Percentiles rank a stretch among this genome's conserved stretches.
Evolutionary conservation across 2,329 filamentous ascomycete species (phyloP).

Genomic region (Elsinoe arachidis): DNA sequence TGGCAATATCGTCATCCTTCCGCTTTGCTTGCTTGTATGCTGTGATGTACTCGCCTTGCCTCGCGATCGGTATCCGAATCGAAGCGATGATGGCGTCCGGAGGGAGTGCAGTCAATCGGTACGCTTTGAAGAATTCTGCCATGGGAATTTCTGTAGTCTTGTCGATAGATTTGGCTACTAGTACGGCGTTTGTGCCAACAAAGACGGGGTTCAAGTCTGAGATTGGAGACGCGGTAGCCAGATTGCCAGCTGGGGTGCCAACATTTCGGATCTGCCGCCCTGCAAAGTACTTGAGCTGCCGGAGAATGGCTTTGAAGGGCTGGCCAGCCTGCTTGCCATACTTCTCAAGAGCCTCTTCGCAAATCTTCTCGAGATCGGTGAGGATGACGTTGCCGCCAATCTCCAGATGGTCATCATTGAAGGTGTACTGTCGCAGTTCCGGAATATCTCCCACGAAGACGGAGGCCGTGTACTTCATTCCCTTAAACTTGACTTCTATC

Average conservation of each 20-base stretch:
- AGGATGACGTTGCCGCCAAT: conserved; percentile 88
- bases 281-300: conserved; percentile 90
- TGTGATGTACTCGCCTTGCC: conserved; percentile 69
- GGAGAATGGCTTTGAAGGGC: conserved; percentile 82
- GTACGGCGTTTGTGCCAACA: conserved; percentile 71
- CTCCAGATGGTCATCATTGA: conserved; percentile 75
- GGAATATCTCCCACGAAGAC: conserved; percentile 90
- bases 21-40: conserved; percentile 95
- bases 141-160: conserved; percentile 81
- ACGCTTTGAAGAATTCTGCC: conserved; percentile 85
- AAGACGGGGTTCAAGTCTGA: conserved; percentile 94
- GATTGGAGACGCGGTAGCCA: conserved; percentile 91
- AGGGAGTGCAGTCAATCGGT: conserved; percentile 73
- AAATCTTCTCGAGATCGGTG: conserved; percentile 83
- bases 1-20: conserved; percentile 97
- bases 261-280: conserved; percentile 94
- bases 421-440: conserved; percentile 72
- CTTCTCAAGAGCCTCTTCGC: conserved; percentile 65
- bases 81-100: conserved; percentile 76
- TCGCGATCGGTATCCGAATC: conserved; percentile 73
- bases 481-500: conserved; percentile 98
- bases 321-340: conserved; percentile 67
- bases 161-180: conserved; percentile 69
- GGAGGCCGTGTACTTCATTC: conserved; percentile 77
- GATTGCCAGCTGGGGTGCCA: conserved; percentile 89